Conservation (phyloP, 805 yeast genomes). For the Lipomyces spencermartinsiae region DNA sequence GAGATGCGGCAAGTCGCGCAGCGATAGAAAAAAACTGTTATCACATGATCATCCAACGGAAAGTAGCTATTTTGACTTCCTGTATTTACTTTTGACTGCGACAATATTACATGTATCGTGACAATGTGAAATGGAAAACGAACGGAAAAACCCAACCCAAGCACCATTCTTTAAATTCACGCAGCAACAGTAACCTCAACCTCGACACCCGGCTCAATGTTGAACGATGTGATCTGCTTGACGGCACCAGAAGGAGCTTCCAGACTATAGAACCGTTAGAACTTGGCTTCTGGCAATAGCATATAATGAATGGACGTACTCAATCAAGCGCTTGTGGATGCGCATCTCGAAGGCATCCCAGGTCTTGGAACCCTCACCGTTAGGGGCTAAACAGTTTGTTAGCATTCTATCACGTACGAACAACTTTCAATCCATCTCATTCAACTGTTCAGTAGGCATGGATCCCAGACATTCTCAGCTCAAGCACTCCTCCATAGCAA, state of each 20-base stretch:
- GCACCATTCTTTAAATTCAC: slow-evolving; percentile 20
- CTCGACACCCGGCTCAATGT: slow-evolving; percentile 99
- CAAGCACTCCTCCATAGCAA: background rate
- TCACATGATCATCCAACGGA: background rate
- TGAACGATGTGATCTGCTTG: slow-evolving; percentile 95
- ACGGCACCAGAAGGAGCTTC: slow-evolving; percentile 94
- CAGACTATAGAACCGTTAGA: slow-evolving; percentile 51
- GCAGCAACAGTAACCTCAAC: slow-evolving; percentile 52
- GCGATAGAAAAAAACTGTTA: background rate
- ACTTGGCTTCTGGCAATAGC: background rate
- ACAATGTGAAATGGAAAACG: slow-evolving; percentile 3
- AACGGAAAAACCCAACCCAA: slow-evolving; percentile 7
- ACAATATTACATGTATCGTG: slow-evolving; percentile 11
- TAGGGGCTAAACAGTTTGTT: slow-evolving; percentile 64
- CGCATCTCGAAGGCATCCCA: slow-evolving; percentile 99
- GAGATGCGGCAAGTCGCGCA: background rate
- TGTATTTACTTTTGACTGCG: slow-evolving; percentile 13
- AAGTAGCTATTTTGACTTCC: background rate
- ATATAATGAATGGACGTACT: slow-evolving; percentile 44
- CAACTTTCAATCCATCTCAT: background rate
- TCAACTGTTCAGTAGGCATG: background rate
- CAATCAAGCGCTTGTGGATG: slow-evolving; percentile 99
- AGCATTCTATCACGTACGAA: background rate
- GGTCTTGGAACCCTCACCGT: slow-evolving; percentile 99
- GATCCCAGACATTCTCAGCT: background rate